Conservation (phyloP, 352 stramenopile species). For the Thalassiosira livingstoniorum region DNA sequence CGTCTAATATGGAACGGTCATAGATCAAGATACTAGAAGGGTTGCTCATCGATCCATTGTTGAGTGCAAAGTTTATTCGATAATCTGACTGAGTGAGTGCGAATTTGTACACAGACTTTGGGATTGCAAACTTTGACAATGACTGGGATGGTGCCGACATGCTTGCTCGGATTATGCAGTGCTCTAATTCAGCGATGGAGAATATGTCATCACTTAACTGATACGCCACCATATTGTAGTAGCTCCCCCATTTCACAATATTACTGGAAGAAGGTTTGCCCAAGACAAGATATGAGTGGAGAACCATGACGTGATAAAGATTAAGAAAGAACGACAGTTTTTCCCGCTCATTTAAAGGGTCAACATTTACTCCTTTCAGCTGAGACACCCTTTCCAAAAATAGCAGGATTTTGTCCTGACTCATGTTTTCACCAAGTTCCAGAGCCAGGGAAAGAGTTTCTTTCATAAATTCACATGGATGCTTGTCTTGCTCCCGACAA, state of each 20-base stretch:
- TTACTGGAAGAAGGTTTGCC: slow-evolving; percentile 62
- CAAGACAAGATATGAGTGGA: slow-evolving; percentile 88
- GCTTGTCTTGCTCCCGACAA: slow-evolving; percentile 4
- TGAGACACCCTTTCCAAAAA: slow-evolving; percentile 65
- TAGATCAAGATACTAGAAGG: slow-evolving; percentile 85
- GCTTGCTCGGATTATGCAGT: slow-evolving; percentile 88
- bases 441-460: slow-evolving; percentile 30
- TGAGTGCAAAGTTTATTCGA: slow-evolving; percentile 89
- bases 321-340: slow-evolving; percentile 90
- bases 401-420: slow-evolving; percentile 44
- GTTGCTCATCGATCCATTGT: slow-evolving; percentile 82
- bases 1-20: slow-evolving; percentile 73
- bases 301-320: slow-evolving; percentile 90
- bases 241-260: slow-evolving; percentile 67
- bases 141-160: slow-evolving; percentile 69
- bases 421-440: slow-evolving; percentile 37
- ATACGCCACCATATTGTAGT: slow-evolving; percentile 86
- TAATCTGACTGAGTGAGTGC: slow-evolving; percentile 80
- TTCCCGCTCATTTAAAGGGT: slow-evolving; percentile 58
- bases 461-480: slow-evolving; percentile 50
- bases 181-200: slow-evolving; percentile 89
- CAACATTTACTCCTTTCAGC: slow-evolving; percentile 66
- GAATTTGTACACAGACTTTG: slow-evolving; percentile 71
- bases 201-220: slow-evolving; percentile 86
- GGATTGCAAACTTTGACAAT: slow-evolving; percentile 73